These are phyloP conservation scores for Gamsiella multidivaricata DNA, from an alignment of 192 early-diverging fungal genomes.

Conservation along the genomic window DNA sequence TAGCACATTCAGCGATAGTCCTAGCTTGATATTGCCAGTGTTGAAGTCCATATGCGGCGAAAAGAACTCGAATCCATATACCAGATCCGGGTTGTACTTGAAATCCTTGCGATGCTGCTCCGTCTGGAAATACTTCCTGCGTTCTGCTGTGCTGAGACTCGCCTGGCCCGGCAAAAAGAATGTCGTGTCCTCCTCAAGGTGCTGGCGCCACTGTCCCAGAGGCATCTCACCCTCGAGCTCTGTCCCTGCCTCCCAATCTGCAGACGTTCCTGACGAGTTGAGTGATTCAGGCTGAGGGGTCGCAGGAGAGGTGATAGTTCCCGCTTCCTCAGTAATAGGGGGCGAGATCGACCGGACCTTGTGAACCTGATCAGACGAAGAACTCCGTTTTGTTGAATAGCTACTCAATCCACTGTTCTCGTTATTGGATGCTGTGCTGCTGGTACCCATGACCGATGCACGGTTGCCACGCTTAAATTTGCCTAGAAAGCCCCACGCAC, in stretches of 20 bases:
- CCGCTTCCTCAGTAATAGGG: no score
- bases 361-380: slow-evolving; percentile 38
- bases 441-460: slow-evolving; percentile 26
- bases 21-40: slow-evolving; percentile 46
- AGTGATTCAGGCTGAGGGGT: slow-evolving; percentile 39
- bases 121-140: slow-evolving; percentile 45
- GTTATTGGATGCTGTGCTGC: slow-evolving; percentile 17
- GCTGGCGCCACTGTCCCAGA: slow-evolving; percentile 38
- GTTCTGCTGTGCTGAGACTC: slow-evolving; percentile 24
- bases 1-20: slow-evolving; percentile 40
- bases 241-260: background rate
- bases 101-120: slow-evolving; percentile 43
- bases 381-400: slow-evolving; percentile 7
- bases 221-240: slow-evolving; percentile 20
- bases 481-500: slow-evolving; percentile 51
- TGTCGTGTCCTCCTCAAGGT: slow-evolving; percentile 45
- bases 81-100: slow-evolving; percentile 33
- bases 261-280: slow-evolving; percentile 14
- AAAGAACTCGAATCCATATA: slow-evolving; percentile 56
- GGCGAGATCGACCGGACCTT: slow-evolving; percentile 1
- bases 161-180: slow-evolving; percentile 31
- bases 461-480: slow-evolving; percentile 47
- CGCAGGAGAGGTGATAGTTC: slow-evolving; percentile 8
- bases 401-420: background rate
- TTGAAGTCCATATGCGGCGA: slow-evolving; percentile 57